phyloP scores from a whole-genome alignment of 2,329 filamentous ascomycete genomes.

The Aspergillus neotritici region DNA sequence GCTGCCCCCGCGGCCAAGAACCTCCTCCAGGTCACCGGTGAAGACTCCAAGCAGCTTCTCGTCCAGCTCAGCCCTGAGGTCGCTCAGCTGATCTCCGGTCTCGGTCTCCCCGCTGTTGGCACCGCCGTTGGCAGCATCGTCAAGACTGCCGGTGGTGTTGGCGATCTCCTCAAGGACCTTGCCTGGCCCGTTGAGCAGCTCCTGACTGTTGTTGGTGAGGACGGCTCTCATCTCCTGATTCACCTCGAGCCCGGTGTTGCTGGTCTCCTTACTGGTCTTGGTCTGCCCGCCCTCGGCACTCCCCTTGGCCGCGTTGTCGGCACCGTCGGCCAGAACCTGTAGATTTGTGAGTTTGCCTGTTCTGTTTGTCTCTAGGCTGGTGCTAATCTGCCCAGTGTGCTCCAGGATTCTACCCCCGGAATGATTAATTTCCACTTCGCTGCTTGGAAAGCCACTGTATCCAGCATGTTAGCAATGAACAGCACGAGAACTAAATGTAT shows the following conservation, averaged over 20 bases:
- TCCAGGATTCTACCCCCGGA: slow-evolving; percentile 1
- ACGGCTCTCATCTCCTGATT: slow-evolving; percentile 17
- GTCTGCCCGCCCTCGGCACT: slow-evolving; percentile 22
- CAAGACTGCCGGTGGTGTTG: slow-evolving; percentile 19
- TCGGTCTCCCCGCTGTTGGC: slow-evolving; percentile 25
- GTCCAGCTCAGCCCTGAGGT: slow-evolving; percentile 29
- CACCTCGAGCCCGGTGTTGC: slow-evolving; percentile 17
- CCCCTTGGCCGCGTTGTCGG: slow-evolving; percentile 22
- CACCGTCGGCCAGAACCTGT: slow-evolving; percentile 23
- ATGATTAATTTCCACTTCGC: not conserved
- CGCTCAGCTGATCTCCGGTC: slow-evolving; percentile 22
- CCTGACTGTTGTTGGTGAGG: slow-evolving; percentile 17
- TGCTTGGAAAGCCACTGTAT: not conserved
- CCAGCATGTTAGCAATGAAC: slow-evolving; percentile 3
- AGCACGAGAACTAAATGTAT: slow-evolving; percentile 4
- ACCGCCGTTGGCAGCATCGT: slow-evolving; percentile 24
- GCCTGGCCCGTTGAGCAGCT: slow-evolving; percentile 14
- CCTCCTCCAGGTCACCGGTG: slow-evolving; percentile 26
- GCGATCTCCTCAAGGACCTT: slow-evolving; percentile 24
- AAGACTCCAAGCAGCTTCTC: slow-evolving; percentile 25
- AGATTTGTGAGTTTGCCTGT: slow-evolving; percentile 11
- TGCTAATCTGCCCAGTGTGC: slow-evolving; percentile 1
- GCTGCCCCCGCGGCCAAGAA: slow-evolving; percentile 20
- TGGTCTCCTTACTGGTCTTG: slow-evolving; percentile 19
- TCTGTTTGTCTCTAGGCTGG: not conserved